A percentile compares a stretch with the other conserved stretches of the same genome.
phyloP scores from a whole-genome alignment of 768 basidiomycete genomes.

The Mycena vulgaris region DNA sequence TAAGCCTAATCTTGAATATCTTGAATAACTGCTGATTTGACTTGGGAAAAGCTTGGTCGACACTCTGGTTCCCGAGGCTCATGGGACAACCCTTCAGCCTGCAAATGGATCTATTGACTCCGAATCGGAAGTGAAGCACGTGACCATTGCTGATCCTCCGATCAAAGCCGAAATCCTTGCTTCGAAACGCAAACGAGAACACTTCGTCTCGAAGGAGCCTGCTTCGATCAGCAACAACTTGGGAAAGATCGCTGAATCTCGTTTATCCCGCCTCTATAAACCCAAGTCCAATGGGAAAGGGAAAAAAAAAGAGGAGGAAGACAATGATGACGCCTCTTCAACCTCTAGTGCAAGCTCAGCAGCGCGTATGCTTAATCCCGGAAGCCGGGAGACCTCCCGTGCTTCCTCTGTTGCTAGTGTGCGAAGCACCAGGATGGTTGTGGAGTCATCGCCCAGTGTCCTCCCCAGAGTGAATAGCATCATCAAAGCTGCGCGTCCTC shows the following conservation, averaged over 20 bases:
- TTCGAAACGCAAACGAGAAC: slow-evolving; percentile 35
- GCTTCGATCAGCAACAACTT: slow-evolving; percentile 27
- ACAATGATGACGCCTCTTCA: slow-evolving; percentile 45
- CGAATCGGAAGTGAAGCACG: background rate
- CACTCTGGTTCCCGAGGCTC: background rate
- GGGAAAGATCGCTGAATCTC: slow-evolving; percentile 31
- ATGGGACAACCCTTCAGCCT: background rate
- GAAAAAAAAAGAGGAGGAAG: slow-evolving; percentile 54
- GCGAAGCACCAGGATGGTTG: slow-evolving; percentile 48
- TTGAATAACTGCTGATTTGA: background rate
- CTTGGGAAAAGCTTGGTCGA: slow-evolving; percentile 3
- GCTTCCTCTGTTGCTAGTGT: slow-evolving; percentile 65
- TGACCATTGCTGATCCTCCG: background rate
- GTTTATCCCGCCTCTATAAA: slow-evolving; percentile 25
- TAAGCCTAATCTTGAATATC: background rate
- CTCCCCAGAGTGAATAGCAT: slow-evolving; percentile 50
- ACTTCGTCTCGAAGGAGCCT: slow-evolving; percentile 21
- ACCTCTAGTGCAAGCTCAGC: slow-evolving; percentile 58
- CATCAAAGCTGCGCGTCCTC: slow-evolving; percentile 35
- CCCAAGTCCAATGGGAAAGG: slow-evolving; percentile 36
- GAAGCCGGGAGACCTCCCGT: slow-evolving; percentile 54
- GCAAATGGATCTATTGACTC: background rate
- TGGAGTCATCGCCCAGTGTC: slow-evolving; percentile 42
- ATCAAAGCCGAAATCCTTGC: slow-evolving; percentile 10
- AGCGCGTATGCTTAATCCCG: slow-evolving; percentile 50